Percentiles rank a stretch among this genome's conserved stretches.
Evolutionary conservation across 352 stramenopile species (phyloP).

Genomic region (Plasmopara muralis): DNA sequence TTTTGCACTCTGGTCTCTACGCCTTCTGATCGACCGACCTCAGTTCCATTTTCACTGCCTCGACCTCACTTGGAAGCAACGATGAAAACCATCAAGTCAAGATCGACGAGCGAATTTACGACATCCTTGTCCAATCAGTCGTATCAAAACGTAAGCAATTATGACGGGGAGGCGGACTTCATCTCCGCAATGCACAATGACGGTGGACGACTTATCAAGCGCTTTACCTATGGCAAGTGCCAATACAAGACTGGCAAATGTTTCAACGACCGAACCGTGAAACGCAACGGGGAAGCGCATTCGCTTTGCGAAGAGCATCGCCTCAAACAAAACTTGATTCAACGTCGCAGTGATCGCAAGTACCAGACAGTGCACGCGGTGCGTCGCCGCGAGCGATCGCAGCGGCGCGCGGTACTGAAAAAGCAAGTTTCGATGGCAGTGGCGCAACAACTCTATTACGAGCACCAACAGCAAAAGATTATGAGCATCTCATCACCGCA

Average conservation of each 20-base stretch:
- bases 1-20: conserved; percentile 1
- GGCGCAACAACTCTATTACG: conserved; percentile 70
- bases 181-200: not conserved
- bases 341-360: conserved; percentile 77
- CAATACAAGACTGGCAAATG: conserved; percentile 87
- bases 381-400: conserved; percentile 70
- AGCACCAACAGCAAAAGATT: conserved; percentile 74
- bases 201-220: not conserved
- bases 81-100: conserved; percentile 24
- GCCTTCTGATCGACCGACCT: conserved; percentile 9
- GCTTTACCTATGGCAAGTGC: conserved; percentile 57
- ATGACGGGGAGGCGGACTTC: not conserved
- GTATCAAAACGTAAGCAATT: too few relatives aligned
- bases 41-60: conserved; percentile 16
- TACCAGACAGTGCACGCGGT: conserved; percentile 81
- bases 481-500: conserved; percentile 28
- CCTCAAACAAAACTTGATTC: conserved; percentile 80
- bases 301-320: conserved; percentile 81
- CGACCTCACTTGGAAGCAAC: conserved; percentile 24
- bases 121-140: too few relatives aligned
- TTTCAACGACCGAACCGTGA: conserved; percentile 81
- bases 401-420: conserved; percentile 70
- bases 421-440: conserved; percentile 78
- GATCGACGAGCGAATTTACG: too few relatives aligned
- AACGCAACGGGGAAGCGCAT: conserved; percentile 76